Conservation (phyloP, 352 stramenopile species). For the Phytophthora sojae region DNA sequence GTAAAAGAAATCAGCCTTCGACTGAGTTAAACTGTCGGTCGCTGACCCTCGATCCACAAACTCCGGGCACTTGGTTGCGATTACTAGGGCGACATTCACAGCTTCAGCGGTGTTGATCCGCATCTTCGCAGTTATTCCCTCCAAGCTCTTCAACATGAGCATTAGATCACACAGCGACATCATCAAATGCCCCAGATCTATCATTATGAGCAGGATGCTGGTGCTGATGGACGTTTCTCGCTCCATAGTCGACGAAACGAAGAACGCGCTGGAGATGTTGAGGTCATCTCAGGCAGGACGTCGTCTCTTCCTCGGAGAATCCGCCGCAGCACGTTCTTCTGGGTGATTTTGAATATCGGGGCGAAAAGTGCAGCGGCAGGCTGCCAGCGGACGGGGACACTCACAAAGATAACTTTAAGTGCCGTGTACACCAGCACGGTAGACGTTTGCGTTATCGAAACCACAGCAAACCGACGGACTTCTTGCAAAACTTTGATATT, state of each 20-base stretch:
- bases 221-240: constrained; percentile 33
- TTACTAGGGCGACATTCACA: constrained; percentile 6
- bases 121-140: constrained; percentile 18
- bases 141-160: constrained; percentile 22
- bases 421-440: constrained; percentile 4
- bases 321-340: constrained; percentile 25
- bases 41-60: not conserved
- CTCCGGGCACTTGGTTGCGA: constrained; percentile 16
- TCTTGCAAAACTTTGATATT: constrained; percentile 10
- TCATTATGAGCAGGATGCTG: constrained; percentile 31
- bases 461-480: constrained; percentile 14
- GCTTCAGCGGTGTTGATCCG: constrained; percentile 7
- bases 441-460: constrained; percentile 12
- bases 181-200: constrained; percentile 42
- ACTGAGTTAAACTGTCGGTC: not conserved
- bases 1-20: constrained; percentile 14
- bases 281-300: constrained; percentile 47
- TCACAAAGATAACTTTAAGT: constrained; percentile 17
- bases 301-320: constrained; percentile 29
- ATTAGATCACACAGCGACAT: constrained; percentile 35
- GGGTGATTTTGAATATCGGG: constrained; percentile 18
- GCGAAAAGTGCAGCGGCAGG: constrained; percentile 2
- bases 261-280: constrained; percentile 58
- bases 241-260: constrained; percentile 49
- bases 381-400: constrained; percentile 14